phyloP scores from a whole-genome alignment of 23 red algal genomes.

The Gracilaria caudata region DNA sequence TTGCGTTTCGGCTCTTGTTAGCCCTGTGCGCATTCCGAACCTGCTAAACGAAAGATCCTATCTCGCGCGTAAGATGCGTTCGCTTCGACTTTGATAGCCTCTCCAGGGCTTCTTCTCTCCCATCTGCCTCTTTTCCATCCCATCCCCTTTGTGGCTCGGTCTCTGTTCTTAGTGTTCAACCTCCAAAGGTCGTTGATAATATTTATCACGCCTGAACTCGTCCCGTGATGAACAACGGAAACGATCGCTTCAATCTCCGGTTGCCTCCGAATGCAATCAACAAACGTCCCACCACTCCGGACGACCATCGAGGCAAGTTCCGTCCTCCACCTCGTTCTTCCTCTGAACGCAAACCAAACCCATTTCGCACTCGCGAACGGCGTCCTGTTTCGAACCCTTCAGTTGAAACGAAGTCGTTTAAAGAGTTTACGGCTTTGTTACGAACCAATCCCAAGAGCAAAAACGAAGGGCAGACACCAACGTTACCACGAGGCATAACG shows the following conservation, averaged over 20 bases:
- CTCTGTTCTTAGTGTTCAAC: neutral
- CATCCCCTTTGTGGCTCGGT: neutral
- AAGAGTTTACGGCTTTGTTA: neutral
- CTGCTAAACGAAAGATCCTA: too few species aligned
- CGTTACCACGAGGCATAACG: neutral
- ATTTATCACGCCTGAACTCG: neutral
- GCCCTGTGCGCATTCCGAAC: too few species aligned
- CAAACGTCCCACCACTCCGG: neutral
- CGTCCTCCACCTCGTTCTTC: neutral
- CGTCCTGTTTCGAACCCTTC: neutral
- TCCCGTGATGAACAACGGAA: neutral
- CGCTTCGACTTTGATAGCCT: neutral
- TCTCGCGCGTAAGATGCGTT: too few species aligned
- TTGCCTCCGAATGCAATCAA: neutral
- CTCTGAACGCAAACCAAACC: neutral
- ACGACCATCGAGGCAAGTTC: neutral
- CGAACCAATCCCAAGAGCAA: neutral
- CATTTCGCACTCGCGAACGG: neutral
- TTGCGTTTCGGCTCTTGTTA: too few species aligned
- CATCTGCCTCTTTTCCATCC: neutral
- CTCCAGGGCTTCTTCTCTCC: neutral
- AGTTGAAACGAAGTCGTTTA: neutral
- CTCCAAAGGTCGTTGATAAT: neutral
- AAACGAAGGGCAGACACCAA: neutral
- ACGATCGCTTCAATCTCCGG: neutral